These are phyloP conservation scores for Iris macrosiphon DNA, from an alignment of 106 monocot genomes.

Conservation along the genomic window DNA sequence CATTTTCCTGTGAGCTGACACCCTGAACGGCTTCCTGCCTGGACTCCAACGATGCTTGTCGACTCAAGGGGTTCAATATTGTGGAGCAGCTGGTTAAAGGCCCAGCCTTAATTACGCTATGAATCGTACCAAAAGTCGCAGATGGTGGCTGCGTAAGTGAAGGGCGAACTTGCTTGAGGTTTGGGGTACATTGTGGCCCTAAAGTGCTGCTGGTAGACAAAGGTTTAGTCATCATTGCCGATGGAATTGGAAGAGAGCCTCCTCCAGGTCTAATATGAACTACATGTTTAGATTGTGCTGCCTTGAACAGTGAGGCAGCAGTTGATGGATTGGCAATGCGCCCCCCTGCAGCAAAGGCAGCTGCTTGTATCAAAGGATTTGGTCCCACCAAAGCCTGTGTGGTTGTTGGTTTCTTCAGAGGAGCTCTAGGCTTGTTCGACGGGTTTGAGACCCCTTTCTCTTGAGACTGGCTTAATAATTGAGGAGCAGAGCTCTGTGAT, in stretches of 20 bases:
- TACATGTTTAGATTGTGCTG: conserved; percentile 54
- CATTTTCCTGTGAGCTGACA: background rate
- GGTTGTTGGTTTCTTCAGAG: conserved; percentile 8
- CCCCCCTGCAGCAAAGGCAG: conserved; percentile 71
- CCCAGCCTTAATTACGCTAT: background rate
- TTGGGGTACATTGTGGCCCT: background rate
- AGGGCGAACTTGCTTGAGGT: background rate
- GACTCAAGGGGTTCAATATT: background rate
- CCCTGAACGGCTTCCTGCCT: background rate
- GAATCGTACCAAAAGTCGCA: conserved; percentile 1
- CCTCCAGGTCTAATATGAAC: conserved; percentile 42
- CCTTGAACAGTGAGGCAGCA: conserved; percentile 45
- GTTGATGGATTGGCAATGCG: conserved; percentile 49
- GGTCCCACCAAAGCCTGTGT: conserved; percentile 20
- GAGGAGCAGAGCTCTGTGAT: conserved; percentile 18
- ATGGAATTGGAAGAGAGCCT: conserved; percentile 12
- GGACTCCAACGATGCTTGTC: conserved; percentile 1
- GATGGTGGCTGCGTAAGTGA: background rate
- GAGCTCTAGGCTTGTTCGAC: conserved; percentile 15
- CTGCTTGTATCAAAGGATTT: conserved; percentile 42
- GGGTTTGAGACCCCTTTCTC: conserved; percentile 13
- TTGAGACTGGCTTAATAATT: conserved; percentile 10
- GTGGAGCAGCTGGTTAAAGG: conserved; percentile 4
- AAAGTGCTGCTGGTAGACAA: background rate
- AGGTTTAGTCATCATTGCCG: conserved; percentile 1